Percentiles rank a stretch among this genome's conserved stretches.
Conservation (phyloP, 2,329 filamentous ascomycete genomes). For the Cladosporium phlei region DNA sequence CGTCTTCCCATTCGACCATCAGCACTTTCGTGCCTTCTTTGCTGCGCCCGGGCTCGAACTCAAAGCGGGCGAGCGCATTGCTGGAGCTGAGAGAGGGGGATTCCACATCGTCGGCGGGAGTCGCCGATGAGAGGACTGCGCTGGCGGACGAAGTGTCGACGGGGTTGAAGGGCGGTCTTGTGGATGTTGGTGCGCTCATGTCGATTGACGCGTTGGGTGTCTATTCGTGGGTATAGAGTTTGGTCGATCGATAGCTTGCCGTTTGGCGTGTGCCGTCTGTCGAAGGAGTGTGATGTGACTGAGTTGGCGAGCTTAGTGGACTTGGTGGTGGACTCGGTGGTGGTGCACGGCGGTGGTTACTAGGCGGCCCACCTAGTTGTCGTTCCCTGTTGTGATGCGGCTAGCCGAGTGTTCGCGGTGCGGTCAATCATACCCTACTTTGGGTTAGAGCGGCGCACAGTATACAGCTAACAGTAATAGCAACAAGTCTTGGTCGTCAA, state of each 20-base stretch:
- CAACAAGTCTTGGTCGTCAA: not conserved
- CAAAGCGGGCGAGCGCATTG: slow-evolving; percentile 73
- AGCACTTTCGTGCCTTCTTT: slow-evolving; percentile 80
- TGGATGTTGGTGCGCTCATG: slow-evolving; percentile 20
- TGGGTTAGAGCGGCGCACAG: too few species aligned
- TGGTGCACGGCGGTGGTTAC: slow-evolving; percentile 1
- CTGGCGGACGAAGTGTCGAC: slow-evolving; percentile 36
- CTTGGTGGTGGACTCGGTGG: slow-evolving; percentile 2
- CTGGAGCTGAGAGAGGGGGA: slow-evolving; percentile 46
- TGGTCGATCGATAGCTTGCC: too few species aligned
- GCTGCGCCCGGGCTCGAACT: slow-evolving; percentile 71
- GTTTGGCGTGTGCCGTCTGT: not conserved
- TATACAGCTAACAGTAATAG: too few species aligned
- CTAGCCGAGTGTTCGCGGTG: not conserved
- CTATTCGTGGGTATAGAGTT: not conserved
- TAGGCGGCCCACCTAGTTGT: slow-evolving; percentile 1
- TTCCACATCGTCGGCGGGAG: slow-evolving; percentile 23
- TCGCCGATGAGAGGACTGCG: slow-evolving; percentile 3
- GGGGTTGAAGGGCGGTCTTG: slow-evolving; percentile 31
- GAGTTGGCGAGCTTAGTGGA: too few species aligned
- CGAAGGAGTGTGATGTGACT: too few species aligned
- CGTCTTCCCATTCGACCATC: slow-evolving; percentile 86
- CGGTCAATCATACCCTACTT: not conserved
- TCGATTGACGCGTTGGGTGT: not conserved
- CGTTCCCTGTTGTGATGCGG: not conserved